Conservation (phyloP, 2,329 filamentous ascomycete species). For the Aspergillus luchuensis region DNA sequence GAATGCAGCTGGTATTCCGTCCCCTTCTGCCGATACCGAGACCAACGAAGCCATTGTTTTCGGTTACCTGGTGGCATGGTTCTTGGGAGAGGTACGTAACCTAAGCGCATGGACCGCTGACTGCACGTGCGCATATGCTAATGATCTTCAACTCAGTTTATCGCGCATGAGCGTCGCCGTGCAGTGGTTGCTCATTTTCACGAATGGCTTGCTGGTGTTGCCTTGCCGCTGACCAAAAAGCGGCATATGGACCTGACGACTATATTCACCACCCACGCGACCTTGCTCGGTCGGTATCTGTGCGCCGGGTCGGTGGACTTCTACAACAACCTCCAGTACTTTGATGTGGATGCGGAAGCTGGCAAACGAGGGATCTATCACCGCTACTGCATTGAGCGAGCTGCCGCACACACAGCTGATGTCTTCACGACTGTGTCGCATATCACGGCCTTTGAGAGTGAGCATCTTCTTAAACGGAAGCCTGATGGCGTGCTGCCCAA, state of each 20-base stretch:
- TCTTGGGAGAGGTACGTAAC: conserved; percentile 81
- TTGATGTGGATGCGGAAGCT: conserved; percentile 94
- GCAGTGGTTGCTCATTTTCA: conserved; percentile 98
- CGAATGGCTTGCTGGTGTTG: conserved; percentile 96
- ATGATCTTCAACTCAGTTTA: conserved; percentile 64
- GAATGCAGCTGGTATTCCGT: conserved; percentile 91
- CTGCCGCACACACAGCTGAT: conserved; percentile 85
- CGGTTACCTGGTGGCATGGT: conserved; percentile 96
- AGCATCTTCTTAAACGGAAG: conserved; percentile 95
- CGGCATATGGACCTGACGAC: conserved; percentile 94
- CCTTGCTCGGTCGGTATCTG: conserved; percentile 89
- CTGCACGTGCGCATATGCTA: conserved; percentile 4
- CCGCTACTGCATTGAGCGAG: conserved; percentile 95
- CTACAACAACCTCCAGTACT: conserved; percentile 97
- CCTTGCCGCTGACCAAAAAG: conserved; percentile 87
- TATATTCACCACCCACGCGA: conserved; percentile 98
- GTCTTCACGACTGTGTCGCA: conserved; percentile 99
- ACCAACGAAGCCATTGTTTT: conserved; percentile 98
- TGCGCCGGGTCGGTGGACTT: conserved; percentile 98
- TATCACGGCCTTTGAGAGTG: conserved; percentile 97
- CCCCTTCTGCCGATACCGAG: conserved; percentile 86
- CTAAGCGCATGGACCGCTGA: conserved; percentile 1
- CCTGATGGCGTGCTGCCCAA: conserved; percentile 96
- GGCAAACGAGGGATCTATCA: conserved; percentile 99
- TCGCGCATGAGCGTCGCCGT: conserved; percentile 85